phyloP scores from a whole-genome alignment of 2,329 filamentous ascomycete genomes.

The Biscogniauxia sp. region DNA sequence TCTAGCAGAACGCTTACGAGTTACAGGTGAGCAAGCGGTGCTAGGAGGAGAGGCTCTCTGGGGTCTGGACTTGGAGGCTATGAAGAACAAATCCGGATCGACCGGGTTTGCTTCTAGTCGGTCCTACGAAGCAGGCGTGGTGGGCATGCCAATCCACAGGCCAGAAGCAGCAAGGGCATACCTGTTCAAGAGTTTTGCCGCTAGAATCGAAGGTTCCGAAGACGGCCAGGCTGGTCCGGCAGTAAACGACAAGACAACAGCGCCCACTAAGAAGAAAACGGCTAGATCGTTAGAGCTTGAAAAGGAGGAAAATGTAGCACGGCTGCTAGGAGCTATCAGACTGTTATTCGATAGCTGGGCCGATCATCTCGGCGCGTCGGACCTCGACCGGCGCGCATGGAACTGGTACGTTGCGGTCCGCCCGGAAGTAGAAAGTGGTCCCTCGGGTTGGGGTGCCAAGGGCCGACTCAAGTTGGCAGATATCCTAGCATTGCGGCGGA shows the following conservation, averaged over 20 bases:
- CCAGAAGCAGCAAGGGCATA: conserved; percentile 66
- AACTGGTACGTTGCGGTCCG: conserved; percentile 76
- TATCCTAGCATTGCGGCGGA: conserved; percentile 61
- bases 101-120: conserved; percentile 25
- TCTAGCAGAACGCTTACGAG: conserved; percentile 48
- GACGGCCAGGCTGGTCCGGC: conserved; percentile 2
- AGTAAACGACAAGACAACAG: conserved; percentile 1
- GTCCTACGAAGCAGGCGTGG: conserved; percentile 33
- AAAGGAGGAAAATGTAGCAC: conserved; percentile 66
- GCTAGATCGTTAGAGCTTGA: conserved; percentile 52
- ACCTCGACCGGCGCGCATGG: conserved; percentile 77
- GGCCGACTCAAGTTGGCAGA: conserved; percentile 64
- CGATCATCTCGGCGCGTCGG: conserved; percentile 55
- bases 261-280: conserved; percentile 50
- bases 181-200: conserved; percentile 58
- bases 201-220: conserved; percentile 30
- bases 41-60: conserved; percentile 56
- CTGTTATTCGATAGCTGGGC: conserved; percentile 74
- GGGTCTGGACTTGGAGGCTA: conserved; percentile 56
- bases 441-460: conserved; percentile 81
- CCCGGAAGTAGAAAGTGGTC: conserved; percentile 72
- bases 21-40: conserved; percentile 39
- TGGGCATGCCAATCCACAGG: conserved; percentile 69
- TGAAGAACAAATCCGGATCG: conserved; percentile 38
- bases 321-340: conserved; percentile 69